phyloP scores from a whole-genome alignment of 805 yeast genomes.

The Saturnispora besseyi region DNA sequence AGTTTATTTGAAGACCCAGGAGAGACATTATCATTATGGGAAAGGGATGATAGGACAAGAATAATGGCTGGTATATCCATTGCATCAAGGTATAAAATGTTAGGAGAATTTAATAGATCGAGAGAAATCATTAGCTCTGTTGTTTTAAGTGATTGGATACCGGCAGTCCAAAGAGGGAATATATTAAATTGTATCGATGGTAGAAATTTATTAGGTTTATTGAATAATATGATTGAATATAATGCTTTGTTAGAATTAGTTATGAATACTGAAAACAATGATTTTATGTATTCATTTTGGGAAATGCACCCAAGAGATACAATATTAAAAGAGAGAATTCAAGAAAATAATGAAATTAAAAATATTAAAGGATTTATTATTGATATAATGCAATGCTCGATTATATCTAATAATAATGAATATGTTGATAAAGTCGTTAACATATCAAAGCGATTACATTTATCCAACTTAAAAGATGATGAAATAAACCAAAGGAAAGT shows the following conservation, averaged over 20 bases:
- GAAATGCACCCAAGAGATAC: slow-evolving; percentile 17
- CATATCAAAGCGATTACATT: slow-evolving; percentile 11
- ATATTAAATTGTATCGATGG: slow-evolving; percentile 9
- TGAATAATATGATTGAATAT: slow-evolving; percentile 11
- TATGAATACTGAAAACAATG: slow-evolving; percentile 6
- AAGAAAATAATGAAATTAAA: background rate
- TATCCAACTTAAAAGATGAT: slow-evolving; percentile 6
- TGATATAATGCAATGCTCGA: slow-evolving; percentile 10
- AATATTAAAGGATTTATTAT: slow-evolving; percentile 9
- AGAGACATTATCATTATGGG: slow-evolving; percentile 8
- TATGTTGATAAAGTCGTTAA: slow-evolving; percentile 7
- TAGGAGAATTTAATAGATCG: slow-evolving; percentile 13
- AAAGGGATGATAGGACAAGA: slow-evolving; percentile 8
- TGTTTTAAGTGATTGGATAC: slow-evolving; percentile 18
- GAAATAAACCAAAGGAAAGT: slow-evolving; percentile 10
- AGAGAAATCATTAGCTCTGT: slow-evolving; percentile 12
- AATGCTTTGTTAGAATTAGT: slow-evolving; percentile 11
- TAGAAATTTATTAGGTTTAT: slow-evolving; percentile 17
- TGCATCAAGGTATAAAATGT: slow-evolving; percentile 19
- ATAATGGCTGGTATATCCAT: slow-evolving; percentile 17
- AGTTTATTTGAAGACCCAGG: slow-evolving; percentile 8
- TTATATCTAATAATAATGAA: slow-evolving; percentile 9
- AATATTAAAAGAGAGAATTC: slow-evolving; percentile 11
- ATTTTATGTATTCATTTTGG: slow-evolving; percentile 22
- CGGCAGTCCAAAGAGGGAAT: background rate